phyloP scores from a whole-genome alignment of 2,329 filamentous ascomycete species.

The Didymellaceae sp. region DNA sequence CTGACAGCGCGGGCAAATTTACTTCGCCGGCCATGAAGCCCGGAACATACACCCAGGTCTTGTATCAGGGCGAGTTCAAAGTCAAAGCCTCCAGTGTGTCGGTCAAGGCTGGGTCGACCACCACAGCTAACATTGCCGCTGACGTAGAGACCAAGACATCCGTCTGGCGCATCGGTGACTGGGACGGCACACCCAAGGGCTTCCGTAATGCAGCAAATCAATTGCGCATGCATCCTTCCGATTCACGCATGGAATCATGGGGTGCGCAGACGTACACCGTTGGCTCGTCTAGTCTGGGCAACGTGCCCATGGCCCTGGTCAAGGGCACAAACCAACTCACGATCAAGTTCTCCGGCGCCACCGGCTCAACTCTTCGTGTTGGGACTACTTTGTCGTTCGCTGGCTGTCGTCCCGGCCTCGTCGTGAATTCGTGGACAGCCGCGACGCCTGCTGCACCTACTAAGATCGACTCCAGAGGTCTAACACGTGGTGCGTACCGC shows the following conservation, averaged over 20 bases:
- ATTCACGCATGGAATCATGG: conserved; percentile 69
- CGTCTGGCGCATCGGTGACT: conserved; percentile 69
- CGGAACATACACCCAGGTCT: conserved; percentile 71
- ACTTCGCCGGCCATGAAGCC: conserved; percentile 71
- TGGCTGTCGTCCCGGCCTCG: conserved; percentile 63
- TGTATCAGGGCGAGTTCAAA: conserved; percentile 66
- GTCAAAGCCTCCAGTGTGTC: conserved; percentile 56
- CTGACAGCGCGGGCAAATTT: conserved; percentile 62
- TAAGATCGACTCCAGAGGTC: conserved; percentile 69
- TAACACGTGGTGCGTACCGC: conserved; percentile 70
- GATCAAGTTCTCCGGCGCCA: conserved; percentile 64
- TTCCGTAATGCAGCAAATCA: conserved; percentile 73
- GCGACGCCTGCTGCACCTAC: conserved; percentile 60
- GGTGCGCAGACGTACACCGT: conserved; percentile 66
- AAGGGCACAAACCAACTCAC: conserved; percentile 66
- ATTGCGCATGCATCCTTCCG: conserved; percentile 72
- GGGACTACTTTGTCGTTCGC: conserved; percentile 70
- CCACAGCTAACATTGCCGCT: conserved; percentile 60
- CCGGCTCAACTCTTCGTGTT: conserved; percentile 65
- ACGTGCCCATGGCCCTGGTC: conserved; percentile 72
- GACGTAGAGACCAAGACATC: conserved; percentile 57
- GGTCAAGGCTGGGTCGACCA: conserved; percentile 59
- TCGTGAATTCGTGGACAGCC: conserved; percentile 63
- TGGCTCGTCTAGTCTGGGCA: conserved; percentile 58
- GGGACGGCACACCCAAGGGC: conserved; percentile 65